Evolutionary conservation across 306 rosid species (phyloP).

Genomic region (Castanea crenata): DNA sequence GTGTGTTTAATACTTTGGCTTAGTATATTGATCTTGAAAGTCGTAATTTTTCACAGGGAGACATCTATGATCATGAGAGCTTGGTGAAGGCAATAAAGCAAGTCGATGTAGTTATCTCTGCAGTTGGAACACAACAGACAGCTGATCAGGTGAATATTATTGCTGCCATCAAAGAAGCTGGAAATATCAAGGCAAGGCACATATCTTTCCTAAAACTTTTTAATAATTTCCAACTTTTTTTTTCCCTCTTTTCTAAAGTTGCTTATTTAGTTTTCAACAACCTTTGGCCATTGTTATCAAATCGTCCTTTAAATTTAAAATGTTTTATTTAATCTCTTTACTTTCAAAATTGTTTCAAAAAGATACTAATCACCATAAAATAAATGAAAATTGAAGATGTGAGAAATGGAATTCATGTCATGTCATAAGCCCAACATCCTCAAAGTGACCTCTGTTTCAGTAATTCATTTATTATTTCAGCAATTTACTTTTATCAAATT

Average conservation of each 20-base stretch:
- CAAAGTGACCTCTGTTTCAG: too few species aligned
- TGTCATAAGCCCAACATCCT: too few species aligned
- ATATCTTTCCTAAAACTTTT: neutral
- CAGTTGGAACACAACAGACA: conserved; percentile 22
- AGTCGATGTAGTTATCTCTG: conserved; percentile 41
- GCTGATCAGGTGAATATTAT: conserved; percentile 38
- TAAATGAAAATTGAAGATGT: too few species aligned
- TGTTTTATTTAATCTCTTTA: too few species aligned
- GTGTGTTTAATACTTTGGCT: neutral
- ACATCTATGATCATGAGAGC: conserved; percentile 28
- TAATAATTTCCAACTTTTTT: too few species aligned
- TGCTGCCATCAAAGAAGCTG: conserved; percentile 52
- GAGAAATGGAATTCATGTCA: too few species aligned
- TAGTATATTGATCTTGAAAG: neutral
- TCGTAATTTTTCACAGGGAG: conserved; percentile 22
- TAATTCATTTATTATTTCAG: too few species aligned
- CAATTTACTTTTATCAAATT: too few species aligned
- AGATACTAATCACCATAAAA: too few species aligned
- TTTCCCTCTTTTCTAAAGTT: too few species aligned
- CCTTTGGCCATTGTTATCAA: neutral
- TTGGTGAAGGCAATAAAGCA: conserved; percentile 42
- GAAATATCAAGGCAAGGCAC: conserved; percentile 35
- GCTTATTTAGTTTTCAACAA: neutral
- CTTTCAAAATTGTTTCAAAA: too few species aligned
- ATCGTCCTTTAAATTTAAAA: too few species aligned